Conservation (phyloP, 2,329 filamentous ascomycete genomes). For the Claviceps arundinis region DNA sequence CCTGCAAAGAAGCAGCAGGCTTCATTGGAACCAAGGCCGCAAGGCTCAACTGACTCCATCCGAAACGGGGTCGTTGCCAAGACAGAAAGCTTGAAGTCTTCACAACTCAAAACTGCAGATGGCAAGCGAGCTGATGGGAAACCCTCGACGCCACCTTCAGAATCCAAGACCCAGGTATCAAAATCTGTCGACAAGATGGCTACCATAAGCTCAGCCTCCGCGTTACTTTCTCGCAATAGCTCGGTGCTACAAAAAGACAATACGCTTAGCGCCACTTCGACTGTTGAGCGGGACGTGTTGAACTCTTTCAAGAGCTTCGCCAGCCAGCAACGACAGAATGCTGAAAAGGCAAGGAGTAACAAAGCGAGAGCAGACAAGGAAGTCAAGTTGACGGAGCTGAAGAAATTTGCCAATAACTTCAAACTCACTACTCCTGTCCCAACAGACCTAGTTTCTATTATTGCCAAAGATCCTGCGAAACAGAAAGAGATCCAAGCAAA, state of each 20-base stretch:
- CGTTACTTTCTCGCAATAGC: conserved; percentile 25
- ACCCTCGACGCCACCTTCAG: conserved; percentile 9
- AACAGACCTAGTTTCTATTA: conserved; percentile 79
- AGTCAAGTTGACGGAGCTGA: conserved; percentile 83
- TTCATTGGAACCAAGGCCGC: conserved; percentile 11
- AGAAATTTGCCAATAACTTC: conserved; percentile 89
- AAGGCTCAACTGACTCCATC: conserved; percentile 13
- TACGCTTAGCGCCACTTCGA: conserved; percentile 33
- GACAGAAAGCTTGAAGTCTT: conserved; percentile 13
- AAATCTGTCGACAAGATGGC: conserved; percentile 13
- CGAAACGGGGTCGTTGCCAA: conserved; percentile 20
- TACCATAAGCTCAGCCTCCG: conserved; percentile 20
- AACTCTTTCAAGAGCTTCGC: conserved; percentile 54
- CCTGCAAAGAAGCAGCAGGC: conserved; percentile 24
- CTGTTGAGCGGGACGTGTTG: conserved; percentile 48
- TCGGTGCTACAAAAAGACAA: conserved; percentile 27
- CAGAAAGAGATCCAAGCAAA: conserved; percentile 88
- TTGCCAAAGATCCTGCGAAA: conserved; percentile 92
- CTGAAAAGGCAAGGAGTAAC: conserved; percentile 41
- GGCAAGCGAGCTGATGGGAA: conserved; percentile 21
- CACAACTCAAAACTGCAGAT: conserved; percentile 18
- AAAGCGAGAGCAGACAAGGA: conserved; percentile 68
- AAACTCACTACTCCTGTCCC: conserved; percentile 90
- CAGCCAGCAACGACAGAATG: conserved; percentile 38
- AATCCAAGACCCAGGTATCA: conserved; percentile 18